Percentiles rank a stretch among this genome's conserved stretches.
Conservation (phyloP, 768 basidiomycete species). For the Rickenella mellea region DNA sequence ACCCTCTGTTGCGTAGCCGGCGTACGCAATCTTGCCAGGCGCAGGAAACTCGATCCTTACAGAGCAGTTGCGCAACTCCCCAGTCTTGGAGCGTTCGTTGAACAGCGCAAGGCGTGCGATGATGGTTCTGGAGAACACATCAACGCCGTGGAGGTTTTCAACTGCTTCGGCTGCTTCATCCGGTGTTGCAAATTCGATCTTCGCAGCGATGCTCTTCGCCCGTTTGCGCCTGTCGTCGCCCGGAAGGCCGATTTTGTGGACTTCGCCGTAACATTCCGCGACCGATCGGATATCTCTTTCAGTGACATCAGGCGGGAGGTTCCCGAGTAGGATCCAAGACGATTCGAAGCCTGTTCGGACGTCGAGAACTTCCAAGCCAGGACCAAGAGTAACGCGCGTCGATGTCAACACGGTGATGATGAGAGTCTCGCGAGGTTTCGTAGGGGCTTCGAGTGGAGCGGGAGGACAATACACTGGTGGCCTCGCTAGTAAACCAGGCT, state of each 20-base stretch:
- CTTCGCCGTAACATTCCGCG: conserved; percentile 37
- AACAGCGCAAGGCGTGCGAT: conserved; percentile 35
- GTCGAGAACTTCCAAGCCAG: conserved; percentile 51
- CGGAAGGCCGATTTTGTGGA: conserved; percentile 24
- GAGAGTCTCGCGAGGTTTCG: conserved; percentile 9
- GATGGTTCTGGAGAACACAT: conserved; percentile 29
- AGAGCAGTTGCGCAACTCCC: conserved; percentile 39
- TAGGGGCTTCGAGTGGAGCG: too few species aligned
- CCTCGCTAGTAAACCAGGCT: too few species aligned
- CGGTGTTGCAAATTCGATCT: conserved; percentile 37
- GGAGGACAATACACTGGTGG: conserved; percentile 2
- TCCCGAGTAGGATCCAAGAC: conserved; percentile 44
- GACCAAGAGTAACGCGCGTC: conserved; percentile 34
- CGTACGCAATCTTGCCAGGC: conserved; percentile 47
- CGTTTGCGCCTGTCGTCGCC: background rate
- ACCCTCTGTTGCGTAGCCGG: conserved; percentile 44
- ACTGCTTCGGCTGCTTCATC: conserved; percentile 46
- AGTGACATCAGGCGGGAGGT: conserved; percentile 32
- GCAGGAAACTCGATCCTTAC: conserved; percentile 54
- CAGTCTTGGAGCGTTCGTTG: conserved; percentile 23
- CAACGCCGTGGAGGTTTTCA: conserved; percentile 36
- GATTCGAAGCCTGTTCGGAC: conserved; percentile 65
- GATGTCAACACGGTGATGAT: background rate
- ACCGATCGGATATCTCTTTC: conserved; percentile 25
- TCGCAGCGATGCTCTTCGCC: conserved; percentile 20